These are phyloP conservation scores for Mortierella alpina DNA, from an alignment of 192 early-diverging fungal species.

Conservation along the genomic window DNA sequence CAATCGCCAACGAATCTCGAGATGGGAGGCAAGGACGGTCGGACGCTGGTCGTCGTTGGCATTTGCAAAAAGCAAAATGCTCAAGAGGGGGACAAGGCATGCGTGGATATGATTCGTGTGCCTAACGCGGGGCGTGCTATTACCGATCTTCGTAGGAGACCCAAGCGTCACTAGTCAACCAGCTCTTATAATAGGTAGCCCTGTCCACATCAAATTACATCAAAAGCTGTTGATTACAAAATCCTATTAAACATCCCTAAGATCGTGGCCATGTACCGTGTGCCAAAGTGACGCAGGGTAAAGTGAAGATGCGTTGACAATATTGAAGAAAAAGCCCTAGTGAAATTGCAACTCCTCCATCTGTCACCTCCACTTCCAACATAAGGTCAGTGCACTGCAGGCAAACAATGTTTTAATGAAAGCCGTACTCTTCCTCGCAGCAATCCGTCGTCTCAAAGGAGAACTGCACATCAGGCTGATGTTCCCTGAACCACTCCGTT, in stretches of 20 bases:
- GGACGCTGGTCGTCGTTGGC: constrained; percentile 22
- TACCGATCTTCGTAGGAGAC: constrained; percentile 19
- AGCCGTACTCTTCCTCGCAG: constrained; percentile 40
- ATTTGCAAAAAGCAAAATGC: constrained; percentile 21
- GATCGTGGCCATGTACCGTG: too few species aligned
- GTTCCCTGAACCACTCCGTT: constrained; percentile 17
- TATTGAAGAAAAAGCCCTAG: too few species aligned
- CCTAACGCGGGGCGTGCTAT: constrained; percentile 22
- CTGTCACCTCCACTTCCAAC: too few species aligned
- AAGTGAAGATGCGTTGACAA: too few species aligned
- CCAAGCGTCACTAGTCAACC: constrained; percentile 6
- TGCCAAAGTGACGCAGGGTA: too few species aligned
- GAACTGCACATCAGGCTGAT: constrained; percentile 6
- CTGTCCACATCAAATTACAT: neutral
- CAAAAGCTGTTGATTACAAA: constrained; percentile 2
- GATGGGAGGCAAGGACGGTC: constrained; percentile 24
- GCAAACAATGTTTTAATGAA: neutral
- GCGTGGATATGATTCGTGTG: too few species aligned
- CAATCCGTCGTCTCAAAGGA: constrained; percentile 36
- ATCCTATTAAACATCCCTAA: neutral
- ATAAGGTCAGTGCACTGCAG: too few species aligned
- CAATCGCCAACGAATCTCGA: constrained; percentile 24
- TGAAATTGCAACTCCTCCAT: too few species aligned
- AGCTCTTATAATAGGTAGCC: too few species aligned
- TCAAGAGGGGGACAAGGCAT: constrained; percentile 13